Evolutionary conservation across 345 rosid species (phyloP), one percentile per base, ranked within the genome.

Genomic region (Aurinia saxatilis): DNA sequence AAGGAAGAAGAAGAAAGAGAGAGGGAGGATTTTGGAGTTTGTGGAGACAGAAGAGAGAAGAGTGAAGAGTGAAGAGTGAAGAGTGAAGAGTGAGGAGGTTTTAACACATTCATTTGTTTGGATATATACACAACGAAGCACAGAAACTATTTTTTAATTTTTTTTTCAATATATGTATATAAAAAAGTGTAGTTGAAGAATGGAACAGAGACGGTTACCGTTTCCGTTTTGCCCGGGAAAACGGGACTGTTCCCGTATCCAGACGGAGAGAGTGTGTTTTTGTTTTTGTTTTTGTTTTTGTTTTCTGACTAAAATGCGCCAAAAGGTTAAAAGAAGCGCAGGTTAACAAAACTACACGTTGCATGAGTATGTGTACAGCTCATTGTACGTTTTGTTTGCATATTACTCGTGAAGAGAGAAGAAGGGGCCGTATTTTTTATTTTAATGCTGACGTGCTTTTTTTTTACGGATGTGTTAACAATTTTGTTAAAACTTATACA

Each of bases 61-160:
- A 39, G 49, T 69, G 68, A 62, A n/a, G n/a, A n/a, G n/a, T n/a
- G 30, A 27, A n/a, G n/a, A n/a, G n/a, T n/a, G 30, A 27, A 27
- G 35, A 65, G 73, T 58, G 69, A 45, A 54, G 74, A 39, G 49
- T 69, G 69, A 63, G 57, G 64, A 57, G 45, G 30, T 27, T 61
- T 16, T 61, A 69, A 70, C 52, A 52, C 59, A 73, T 65, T 66
- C 58, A 78, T 72, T 70, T 77, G 88, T 70, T 65, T 70, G 78
- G 86, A 77, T 83, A 83, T 70, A 70, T 90, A 86, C 81, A 90
- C 80, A 84, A 76, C 78, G 72, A 82, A 75, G 73, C 44, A 61
- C 30, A 57, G 55, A 49, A 1, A 31, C 15, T 45, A 3, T 23
- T 11, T 15, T 18, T 41, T 38, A 6, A 0, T 35, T 27, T 48